A percentile compares a stretch with the other conserved stretches of the same genome.
Conservation (phyloP, 2,329 filamentous ascomycete genomes). For the Trichoderma sp. region DNA sequence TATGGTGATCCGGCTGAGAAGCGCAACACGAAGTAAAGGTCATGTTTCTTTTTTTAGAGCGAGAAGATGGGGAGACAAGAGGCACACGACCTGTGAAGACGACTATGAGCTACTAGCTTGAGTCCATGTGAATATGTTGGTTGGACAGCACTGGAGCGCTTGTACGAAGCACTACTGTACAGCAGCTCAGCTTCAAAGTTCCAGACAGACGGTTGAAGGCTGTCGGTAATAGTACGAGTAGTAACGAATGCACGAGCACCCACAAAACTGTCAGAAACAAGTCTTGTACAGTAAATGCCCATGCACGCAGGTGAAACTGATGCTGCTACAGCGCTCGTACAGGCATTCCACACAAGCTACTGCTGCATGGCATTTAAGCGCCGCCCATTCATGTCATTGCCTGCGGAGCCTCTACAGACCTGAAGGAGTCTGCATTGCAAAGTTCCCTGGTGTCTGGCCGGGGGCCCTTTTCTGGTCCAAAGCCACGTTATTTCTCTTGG, state of each 20-base stretch:
- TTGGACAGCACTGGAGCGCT: neutral
- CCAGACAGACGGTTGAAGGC: neutral
- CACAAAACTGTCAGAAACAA: neutral
- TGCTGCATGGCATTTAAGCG: neutral
- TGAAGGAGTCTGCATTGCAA: neutral
- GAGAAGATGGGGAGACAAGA: neutral
- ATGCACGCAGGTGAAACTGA: neutral
- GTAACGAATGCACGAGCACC: neutral
- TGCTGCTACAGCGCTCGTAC: neutral
- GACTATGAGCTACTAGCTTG: neutral
- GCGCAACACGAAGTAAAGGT: neutral
- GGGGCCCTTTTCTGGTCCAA: neutral
- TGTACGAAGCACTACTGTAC: neutral
- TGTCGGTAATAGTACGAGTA: neutral
- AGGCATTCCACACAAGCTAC: neutral
- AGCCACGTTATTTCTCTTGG: slow-evolving; percentile 22
- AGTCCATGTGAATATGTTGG: neutral
- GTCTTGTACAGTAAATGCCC: neutral
- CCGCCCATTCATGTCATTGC: neutral
- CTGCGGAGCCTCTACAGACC: neutral
- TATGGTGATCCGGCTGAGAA: neutral
- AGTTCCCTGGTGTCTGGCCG: neutral
- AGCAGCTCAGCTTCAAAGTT: neutral
- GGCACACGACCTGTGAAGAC: neutral
- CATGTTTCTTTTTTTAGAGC: neutral